Base-by-base conservation (phyloP, 352 stramenopile genomes). In the Discostella stelligera region DNA sequence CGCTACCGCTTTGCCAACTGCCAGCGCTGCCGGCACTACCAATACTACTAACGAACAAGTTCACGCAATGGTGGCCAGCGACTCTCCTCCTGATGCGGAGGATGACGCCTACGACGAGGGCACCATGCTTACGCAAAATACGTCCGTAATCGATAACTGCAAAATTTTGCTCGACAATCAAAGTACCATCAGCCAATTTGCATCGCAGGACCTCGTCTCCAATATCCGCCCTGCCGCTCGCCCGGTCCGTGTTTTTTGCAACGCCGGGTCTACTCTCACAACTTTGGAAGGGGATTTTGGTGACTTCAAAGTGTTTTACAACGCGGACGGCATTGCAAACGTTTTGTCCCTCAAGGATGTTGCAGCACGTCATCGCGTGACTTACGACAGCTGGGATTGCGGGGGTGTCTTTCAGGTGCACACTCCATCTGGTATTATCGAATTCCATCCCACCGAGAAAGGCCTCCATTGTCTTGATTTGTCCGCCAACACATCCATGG, bases 321-420 rank as follows among this genome's bases (percentile, higher is more conserved):
- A 80, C 58, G 50, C 65, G 20, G 21, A 74, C 5, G 44, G 58
- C 16, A 73, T 84, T 48, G 71, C 71, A 48, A 80, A 84, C 20
- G 80, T 84, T 18, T n/a, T 81, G 5, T 74, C 52, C 11, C 44
- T 75, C 9, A 11, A 11, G 3, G 10, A 27, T 11, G 37, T 76
- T 3, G 49, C 23, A 6, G 21, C 76, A 48, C 11, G 66, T 2
- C 71, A 59, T 37, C 59, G 7, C n/a, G 46, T 78, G 0, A 67
- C 16, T 8, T 74, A 72, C 27, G 27, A 32, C 27, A 32, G 27
- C 5, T 32, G 27, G 27, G 27, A 32, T 32, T 5, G 27, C 27
- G 27, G 10, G 62, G n/a, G 25, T 6, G n/a, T 55, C n/a, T 18
- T 18, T 5, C 5, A 23, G 8, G 49, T 55, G 6, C 49, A 55